A percentile compares a stretch with the other conserved stretches of the same genome.
These are phyloP conservation scores for Hymenotorrendiella dingleyae DNA, from an alignment of 2,329 filamentous ascomycete genomes.

Conservation along the genomic window DNA sequence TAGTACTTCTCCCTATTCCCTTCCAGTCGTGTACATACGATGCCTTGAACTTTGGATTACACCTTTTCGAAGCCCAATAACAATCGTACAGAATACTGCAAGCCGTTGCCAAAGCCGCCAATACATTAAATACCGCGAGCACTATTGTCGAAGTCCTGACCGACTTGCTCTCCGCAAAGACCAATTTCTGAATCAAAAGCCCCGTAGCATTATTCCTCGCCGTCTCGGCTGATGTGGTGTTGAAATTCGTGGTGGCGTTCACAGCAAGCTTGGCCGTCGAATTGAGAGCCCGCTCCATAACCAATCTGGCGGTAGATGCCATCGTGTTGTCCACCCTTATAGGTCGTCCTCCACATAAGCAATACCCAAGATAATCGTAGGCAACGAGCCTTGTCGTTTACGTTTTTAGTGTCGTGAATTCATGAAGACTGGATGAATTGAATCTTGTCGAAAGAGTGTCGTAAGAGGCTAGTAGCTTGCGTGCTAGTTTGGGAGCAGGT, in stretches of 20 bases:
- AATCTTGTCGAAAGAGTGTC: conserved; percentile 10
- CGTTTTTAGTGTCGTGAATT: conserved; percentile 25
- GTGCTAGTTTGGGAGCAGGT: conserved; percentile 14
- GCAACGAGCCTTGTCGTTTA: conserved; percentile 29
- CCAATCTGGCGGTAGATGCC: conserved; percentile 19
- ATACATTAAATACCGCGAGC: conserved; percentile 53
- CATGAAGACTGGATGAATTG: conserved; percentile 25
- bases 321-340: conserved; percentile 17
- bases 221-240: conserved; percentile 3
- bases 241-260: conserved; percentile 3
- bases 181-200: conserved; percentile 25
- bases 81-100: conserved; percentile 51
- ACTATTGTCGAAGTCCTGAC: conserved; percentile 57
- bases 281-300: conserved; percentile 19
- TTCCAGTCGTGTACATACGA: conserved; percentile 40
- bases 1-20: conserved; percentile 28
- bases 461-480: too few species aligned
- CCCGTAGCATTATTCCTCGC: conserved; percentile 12
- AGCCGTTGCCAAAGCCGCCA: conserved; percentile 51
- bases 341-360: conserved; percentile 12
- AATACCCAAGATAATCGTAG: conserved; percentile 14
- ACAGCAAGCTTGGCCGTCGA: conserved; percentile 7
- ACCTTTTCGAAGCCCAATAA: conserved; percentile 30
- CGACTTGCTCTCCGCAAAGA: conserved; percentile 40
- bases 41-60: conserved; percentile 28